These are phyloP conservation scores for Vickermania ingenoplastis DNA, from an alignment of 208 protist genomes.

Conservation along the genomic window DNA sequence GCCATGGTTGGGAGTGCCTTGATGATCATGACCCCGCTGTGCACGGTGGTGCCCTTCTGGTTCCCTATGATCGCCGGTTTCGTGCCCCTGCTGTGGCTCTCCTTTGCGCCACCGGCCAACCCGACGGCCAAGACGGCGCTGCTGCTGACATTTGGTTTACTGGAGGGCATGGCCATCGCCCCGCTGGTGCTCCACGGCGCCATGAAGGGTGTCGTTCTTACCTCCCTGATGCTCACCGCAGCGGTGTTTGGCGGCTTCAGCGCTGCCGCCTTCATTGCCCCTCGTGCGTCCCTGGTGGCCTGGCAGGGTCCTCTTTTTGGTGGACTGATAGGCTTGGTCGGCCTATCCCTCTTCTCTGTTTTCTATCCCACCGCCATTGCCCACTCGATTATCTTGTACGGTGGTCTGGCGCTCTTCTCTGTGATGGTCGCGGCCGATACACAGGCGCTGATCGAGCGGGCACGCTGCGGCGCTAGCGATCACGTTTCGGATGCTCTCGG, in stretches of 20 bases:
- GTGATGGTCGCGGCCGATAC: slow-evolving; percentile 75
- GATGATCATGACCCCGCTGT: slow-evolving; percentile 79
- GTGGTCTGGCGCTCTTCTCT: slow-evolving; percentile 80
- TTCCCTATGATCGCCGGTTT: slow-evolving; percentile 77
- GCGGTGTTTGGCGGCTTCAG: slow-evolving; percentile 84
- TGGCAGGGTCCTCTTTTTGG: slow-evolving; percentile 84
- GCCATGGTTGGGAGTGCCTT: slow-evolving; percentile 49
- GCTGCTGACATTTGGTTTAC: slow-evolving; percentile 66
- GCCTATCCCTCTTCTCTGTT: slow-evolving; percentile 70
- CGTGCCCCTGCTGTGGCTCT: slow-evolving; percentile 78
- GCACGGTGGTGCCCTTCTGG: slow-evolving; percentile 64
- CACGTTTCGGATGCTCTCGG: slow-evolving; percentile 75
- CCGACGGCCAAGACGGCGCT: slow-evolving; percentile 57
- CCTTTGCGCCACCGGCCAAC: slow-evolving; percentile 66
- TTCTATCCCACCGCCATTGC: slow-evolving; percentile 83
- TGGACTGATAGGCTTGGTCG: slow-evolving; percentile 75
- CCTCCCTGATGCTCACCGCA: slow-evolving; percentile 67
- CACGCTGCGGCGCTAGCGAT: slow-evolving; percentile 69
- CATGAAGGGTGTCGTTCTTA: slow-evolving; percentile 72
- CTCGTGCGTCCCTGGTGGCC: slow-evolving; percentile 64
- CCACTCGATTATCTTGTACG: slow-evolving; percentile 78
- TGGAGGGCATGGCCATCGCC: slow-evolving; percentile 81
- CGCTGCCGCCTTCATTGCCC: slow-evolving; percentile 68
- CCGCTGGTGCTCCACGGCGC: slow-evolving; percentile 61
- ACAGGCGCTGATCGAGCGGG: slow-evolving; percentile 86